phyloP scores from a whole-genome alignment of 2,329 filamentous ascomycete genomes.

The Hymenoscyphus albidus region DNA sequence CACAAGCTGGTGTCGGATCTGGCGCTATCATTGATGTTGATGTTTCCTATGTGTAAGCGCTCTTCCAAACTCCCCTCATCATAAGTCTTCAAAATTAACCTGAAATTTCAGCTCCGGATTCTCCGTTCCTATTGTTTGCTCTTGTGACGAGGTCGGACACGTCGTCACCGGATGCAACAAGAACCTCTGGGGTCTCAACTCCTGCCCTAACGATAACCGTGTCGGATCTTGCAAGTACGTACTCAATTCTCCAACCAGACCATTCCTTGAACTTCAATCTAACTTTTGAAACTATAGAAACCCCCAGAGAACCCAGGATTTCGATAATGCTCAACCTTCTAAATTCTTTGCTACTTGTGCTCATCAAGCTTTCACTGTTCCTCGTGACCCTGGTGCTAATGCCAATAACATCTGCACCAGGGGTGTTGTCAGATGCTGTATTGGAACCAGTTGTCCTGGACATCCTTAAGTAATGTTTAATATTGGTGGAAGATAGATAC shows the following conservation, averaged over 20 bases:
- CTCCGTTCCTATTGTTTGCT: constrained; percentile 8
- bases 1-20: background rate
- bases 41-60: background rate
- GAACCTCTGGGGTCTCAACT: constrained; percentile 4
- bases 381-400: constrained; percentile 5
- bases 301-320: background rate
- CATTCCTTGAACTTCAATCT: background rate
- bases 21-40: constrained; percentile 5
- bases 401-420: background rate
- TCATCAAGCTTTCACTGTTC: constrained; percentile 6
- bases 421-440: constrained; percentile 5
- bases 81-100: background rate
- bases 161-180: constrained; percentile 6
- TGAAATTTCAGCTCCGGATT: background rate
- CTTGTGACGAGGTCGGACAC: background rate
- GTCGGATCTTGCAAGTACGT: constrained; percentile 5
- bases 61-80: background rate
- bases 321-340: background rate
- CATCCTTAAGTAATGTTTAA: background rate
- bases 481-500: background rate
- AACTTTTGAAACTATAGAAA: background rate
- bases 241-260: background rate
- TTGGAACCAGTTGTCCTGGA: constrained; percentile 4
- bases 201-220: constrained; percentile 1
- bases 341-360: constrained; percentile 7